Conservation (phyloP, 768 basidiomycete genomes). For the Mycena albidolilacea region DNA sequence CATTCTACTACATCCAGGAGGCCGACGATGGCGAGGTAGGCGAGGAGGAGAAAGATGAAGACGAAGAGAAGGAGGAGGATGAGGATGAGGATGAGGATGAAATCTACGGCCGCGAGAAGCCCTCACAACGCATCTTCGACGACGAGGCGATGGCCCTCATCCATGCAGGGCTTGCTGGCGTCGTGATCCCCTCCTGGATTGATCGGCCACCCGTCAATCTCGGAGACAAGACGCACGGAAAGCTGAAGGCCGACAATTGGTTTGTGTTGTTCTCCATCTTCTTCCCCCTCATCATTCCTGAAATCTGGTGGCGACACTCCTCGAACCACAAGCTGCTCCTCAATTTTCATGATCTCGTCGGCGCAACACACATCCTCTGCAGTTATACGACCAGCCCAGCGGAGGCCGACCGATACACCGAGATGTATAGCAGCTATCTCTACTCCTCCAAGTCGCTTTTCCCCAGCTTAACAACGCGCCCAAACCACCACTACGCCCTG, state of each 20-base stretch:
- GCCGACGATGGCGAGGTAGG: no score
- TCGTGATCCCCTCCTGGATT: constrained; percentile 33
- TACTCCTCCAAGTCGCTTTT: constrained; percentile 24
- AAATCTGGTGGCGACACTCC: constrained; percentile 3
- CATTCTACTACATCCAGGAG: no score
- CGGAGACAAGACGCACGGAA: constrained; percentile 38
- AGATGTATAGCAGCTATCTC: constrained; percentile 6
- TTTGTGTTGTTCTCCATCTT: constrained; percentile 27
- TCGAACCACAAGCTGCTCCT: constrained; percentile 10
- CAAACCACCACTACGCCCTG: constrained; percentile 27
- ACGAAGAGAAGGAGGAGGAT: constrained; percentile 18
- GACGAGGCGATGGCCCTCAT: constrained; percentile 15
- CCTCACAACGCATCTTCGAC: constrained; percentile 19
- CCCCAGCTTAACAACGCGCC: constrained; percentile 25
- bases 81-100: constrained; percentile 12
- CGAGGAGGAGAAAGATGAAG: neutral
- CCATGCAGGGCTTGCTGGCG: constrained; percentile 24
- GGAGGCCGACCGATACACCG: neutral
- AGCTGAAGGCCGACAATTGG: constrained; percentile 43
- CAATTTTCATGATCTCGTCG: constrained; percentile 31
- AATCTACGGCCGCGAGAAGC: constrained; percentile 24
- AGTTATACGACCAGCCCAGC: constrained; percentile 8
- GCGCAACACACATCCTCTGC: constrained; percentile 28
- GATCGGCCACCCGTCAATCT: constrained; percentile 37
- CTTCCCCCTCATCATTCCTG: constrained; percentile 34